Percentiles rank a stretch among this genome's conserved stretches.
These are phyloP conservation scores for Leptographium galeiforme DNA, from an alignment of 2,329 filamentous ascomycete species.

Conservation along the genomic window DNA sequence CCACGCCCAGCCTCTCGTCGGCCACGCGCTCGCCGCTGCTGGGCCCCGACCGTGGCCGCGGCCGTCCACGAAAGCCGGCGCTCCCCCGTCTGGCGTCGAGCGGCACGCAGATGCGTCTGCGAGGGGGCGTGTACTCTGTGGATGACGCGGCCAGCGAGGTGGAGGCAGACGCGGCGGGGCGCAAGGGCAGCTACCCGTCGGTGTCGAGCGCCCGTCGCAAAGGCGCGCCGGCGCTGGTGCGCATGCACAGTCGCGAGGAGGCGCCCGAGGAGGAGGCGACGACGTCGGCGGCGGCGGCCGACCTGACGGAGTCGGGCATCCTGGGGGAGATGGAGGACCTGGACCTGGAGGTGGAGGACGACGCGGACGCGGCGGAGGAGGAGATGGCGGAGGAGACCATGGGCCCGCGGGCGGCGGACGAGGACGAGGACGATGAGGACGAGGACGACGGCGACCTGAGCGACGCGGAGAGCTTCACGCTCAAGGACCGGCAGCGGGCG, in stretches of 20 bases:
- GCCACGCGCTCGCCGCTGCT: conserved; percentile 31
- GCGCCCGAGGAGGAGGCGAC: neutral
- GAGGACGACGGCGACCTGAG: conserved; percentile 64
- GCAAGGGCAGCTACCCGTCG: conserved; percentile 23
- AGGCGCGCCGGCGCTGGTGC: conserved; percentile 9
- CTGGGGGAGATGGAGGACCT: neutral
- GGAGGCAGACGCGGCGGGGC: conserved; percentile 47
- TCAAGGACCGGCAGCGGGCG: conserved; percentile 91
- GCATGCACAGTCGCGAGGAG: conserved; percentile 16
- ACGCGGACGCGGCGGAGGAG: conserved; percentile 22
- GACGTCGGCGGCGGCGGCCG: neutral
- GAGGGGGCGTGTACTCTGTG: conserved; percentile 77
- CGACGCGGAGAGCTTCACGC: conserved; percentile 92
- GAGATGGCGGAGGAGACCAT: conserved; percentile 22
- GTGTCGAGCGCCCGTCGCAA: neutral
- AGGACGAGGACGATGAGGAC: conserved; percentile 30
- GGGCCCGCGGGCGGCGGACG: conserved; percentile 21
- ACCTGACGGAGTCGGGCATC: neutral
- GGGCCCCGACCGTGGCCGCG: conserved; percentile 33
- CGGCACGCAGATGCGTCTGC: conserved; percentile 55
- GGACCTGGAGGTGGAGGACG: conserved; percentile 11
- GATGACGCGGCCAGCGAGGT: conserved; percentile 80
- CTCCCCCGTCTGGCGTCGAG: conserved; percentile 65
- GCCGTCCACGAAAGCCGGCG: conserved; percentile 55
- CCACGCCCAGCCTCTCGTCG: conserved; percentile 13